phyloP scores from a whole-genome alignment of 768 basidiomycete species.

The Suillus paluster region DNA sequence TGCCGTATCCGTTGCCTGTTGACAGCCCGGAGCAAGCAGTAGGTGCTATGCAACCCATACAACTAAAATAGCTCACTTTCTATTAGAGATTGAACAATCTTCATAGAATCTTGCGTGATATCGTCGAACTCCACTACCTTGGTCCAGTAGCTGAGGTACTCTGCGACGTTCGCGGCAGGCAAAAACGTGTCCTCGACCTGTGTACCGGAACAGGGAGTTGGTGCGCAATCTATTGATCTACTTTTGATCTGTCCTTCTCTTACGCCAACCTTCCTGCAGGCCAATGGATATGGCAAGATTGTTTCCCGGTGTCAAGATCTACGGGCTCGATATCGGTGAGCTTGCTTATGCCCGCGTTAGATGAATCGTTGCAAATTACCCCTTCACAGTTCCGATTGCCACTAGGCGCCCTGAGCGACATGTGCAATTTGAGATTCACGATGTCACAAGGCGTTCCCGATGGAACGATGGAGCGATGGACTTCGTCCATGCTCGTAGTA shows the following conservation, averaged over 20 bases:
- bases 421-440: conserved; percentile 68
- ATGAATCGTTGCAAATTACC: conserved; percentile 16
- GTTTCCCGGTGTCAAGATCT: conserved; percentile 68
- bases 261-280: conserved; percentile 46
- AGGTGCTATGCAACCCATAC: conserved; percentile 22
- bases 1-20: conserved; percentile 75
- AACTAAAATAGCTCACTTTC: conserved; percentile 8
- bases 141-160: conserved; percentile 64
- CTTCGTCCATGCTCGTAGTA: conserved; percentile 65
- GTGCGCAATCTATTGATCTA: conserved; percentile 44
- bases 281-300: conserved; percentile 71
- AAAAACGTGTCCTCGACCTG: conserved; percentile 68
- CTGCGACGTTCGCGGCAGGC: conserved; percentile 41
- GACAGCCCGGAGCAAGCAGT: conserved; percentile 75
- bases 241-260: conserved; percentile 21
- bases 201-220: conserved; percentile 78
- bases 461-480: conserved; percentile 64
- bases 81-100: conserved; percentile 55
- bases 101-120: conserved; percentile 51
- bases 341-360: conserved; percentile 17
- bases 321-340: conserved; percentile 79
- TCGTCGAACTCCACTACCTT: conserved; percentile 61
- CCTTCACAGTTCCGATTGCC: conserved; percentile 65
- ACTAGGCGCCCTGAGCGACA: conserved; percentile 64
- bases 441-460: conserved; percentile 56